Evolutionary conservation across 176 grass and related monocot genomes (phyloP).

Genomic region (Otatea glauca): DNA sequence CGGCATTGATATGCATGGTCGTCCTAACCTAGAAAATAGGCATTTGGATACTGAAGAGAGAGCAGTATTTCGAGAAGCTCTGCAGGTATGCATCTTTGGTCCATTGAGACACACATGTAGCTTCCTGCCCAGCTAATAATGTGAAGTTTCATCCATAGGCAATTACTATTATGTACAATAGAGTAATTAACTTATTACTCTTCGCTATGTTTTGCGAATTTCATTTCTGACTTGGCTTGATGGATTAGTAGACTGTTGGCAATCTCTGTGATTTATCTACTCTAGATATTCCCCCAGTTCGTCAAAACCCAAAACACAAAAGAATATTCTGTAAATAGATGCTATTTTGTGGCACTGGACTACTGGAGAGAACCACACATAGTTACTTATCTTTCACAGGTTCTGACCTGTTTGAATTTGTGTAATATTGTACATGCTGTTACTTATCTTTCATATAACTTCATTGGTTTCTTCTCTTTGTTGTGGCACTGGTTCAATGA

Average conservation of each 20-base stretch:
- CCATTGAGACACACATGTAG: slow-evolving; percentile 18
- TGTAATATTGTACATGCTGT: slow-evolving; percentile 1
- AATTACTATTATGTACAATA: not conserved
- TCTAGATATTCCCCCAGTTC: slow-evolving; percentile 10
- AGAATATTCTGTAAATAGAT: slow-evolving; percentile 5
- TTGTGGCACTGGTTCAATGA: slow-evolving; percentile 4
- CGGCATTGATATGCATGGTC: slow-evolving; percentile 56
- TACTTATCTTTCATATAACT: slow-evolving; percentile 3
- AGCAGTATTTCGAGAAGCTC: slow-evolving; percentile 86
- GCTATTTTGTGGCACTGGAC: not conserved
- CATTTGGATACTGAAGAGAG: slow-evolving; percentile 73
- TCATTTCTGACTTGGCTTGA: slow-evolving; percentile 16
- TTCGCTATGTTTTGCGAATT: not conserved
- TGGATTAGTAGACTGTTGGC: slow-evolving; percentile 28
- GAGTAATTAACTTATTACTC: slow-evolving; percentile 1
- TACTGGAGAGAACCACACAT: not conserved
- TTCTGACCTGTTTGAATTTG: slow-evolving; percentile 18
- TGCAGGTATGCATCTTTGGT: slow-evolving; percentile 69
- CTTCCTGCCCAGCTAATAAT: slow-evolving; percentile 36
- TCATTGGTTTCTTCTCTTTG: not conserved
- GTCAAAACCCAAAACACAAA: not conserved
- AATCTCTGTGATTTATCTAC: slow-evolving; percentile 36
- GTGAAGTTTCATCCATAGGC: not conserved
- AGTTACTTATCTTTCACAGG: slow-evolving; percentile 16
- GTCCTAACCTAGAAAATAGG: slow-evolving; percentile 62